Evolutionary conservation across 345 rosid genomes (phyloP).

Genomic region (Rubroshorea leprosula): DNA sequence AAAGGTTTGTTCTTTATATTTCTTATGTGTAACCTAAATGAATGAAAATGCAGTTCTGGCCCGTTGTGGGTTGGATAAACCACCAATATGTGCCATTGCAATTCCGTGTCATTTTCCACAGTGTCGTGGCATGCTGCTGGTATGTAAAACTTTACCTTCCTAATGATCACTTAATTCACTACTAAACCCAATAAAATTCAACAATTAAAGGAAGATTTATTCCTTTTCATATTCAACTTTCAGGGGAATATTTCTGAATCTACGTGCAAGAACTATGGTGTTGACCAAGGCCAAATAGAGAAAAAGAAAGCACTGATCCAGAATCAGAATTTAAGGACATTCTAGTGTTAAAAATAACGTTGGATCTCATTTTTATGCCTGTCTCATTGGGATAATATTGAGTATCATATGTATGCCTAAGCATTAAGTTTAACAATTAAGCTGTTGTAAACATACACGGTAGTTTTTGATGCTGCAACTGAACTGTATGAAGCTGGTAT

Average conservation of each 20-base stretch:
- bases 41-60: constrained; percentile 68
- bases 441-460: no score
- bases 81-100: constrained; percentile 81
- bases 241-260: constrained; percentile 94
- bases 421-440: no score
- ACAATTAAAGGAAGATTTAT: neutral
- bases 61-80: constrained; percentile 82
- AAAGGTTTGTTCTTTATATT: neutral
- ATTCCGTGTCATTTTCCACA: constrained; percentile 76
- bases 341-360: no score
- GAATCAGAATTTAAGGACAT: no score
- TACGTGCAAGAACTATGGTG: constrained; percentile 58
- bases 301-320: neutral
- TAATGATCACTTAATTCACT: neutral
- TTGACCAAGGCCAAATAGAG: constrained; percentile 40
- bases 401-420: no score
- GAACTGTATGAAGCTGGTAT: no score
- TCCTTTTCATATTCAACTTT: constrained; percentile 12
- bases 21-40: constrained; percentile 8
- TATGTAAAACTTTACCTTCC: constrained; percentile 17
- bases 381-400: no score
- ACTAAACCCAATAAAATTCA: neutral
- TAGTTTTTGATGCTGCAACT: no score
- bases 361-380: no score
- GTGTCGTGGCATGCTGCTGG: constrained; percentile 71